phyloP scores from a whole-genome alignment of 1,284 basidiomycete genomes.

The Porodaedalea pini region DNA sequence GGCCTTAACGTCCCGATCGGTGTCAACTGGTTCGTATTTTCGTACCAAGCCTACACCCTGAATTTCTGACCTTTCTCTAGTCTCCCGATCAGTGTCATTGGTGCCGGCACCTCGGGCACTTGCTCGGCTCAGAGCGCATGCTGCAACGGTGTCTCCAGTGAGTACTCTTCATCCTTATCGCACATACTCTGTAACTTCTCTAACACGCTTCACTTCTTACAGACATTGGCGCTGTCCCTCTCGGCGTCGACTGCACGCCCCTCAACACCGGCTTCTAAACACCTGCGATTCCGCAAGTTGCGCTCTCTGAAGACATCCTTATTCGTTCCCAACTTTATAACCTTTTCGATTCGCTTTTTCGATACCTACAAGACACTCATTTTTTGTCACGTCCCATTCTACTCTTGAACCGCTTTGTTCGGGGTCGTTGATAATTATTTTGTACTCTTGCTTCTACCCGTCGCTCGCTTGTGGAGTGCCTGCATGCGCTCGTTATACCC shows the following conservation, averaged over 20 bases:
- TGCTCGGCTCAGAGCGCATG: constrained; percentile 9
- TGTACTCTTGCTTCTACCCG: no score
- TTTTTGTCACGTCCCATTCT: no score
- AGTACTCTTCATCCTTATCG: no score
- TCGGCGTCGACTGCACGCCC: constrained; percentile 14
- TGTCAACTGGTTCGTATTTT: constrained; percentile 5
- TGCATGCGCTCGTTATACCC: no score
- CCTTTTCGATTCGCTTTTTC: no score
- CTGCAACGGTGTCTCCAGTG: constrained; percentile 5
- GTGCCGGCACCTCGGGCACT: neutral
- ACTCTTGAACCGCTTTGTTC: no score
- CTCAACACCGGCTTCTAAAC: constrained; percentile 6
- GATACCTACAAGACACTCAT: no score
- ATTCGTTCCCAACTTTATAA: no score
- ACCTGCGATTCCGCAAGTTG: neutral
- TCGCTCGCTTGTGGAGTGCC: no score
- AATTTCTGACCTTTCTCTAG: neutral
- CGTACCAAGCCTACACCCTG: neutral
- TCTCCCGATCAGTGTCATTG: neutral
- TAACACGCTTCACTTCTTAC: neutral
- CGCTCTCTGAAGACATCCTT: no score
- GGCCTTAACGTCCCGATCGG: neutral
- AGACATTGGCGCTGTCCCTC: neutral
- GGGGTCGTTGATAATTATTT: no score
- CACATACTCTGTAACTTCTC: neutral